Evolutionary conservation across 495 filamentous ascomycete genomes (phyloP).

Genomic region (Usnea hakonensis): DNA sequence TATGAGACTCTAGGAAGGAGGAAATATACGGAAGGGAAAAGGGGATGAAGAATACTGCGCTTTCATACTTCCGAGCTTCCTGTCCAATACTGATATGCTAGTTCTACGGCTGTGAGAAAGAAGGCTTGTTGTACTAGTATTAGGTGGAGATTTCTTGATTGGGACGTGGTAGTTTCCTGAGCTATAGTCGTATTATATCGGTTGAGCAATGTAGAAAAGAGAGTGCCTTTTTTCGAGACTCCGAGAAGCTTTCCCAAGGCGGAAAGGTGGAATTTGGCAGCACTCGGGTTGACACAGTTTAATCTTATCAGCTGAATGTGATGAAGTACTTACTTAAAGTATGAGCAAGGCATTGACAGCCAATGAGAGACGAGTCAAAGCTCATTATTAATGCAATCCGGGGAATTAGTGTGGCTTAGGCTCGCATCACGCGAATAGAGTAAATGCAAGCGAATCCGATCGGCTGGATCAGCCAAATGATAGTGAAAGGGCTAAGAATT

Average conservation of each 20-base stretch:
- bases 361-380: conserved; percentile 3
- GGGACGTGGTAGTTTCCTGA: neutral
- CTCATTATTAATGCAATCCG: conserved; percentile 1
- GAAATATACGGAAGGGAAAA: neutral
- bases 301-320: conserved; percentile 13
- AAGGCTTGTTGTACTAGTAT: neutral
- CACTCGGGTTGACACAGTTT: conserved; percentile 7
- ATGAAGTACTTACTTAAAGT: no score
- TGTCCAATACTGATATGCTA: neutral
- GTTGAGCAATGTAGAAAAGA: neutral
- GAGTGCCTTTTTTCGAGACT: neutral
- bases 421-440: neutral
- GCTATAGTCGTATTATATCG: no score
- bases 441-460: conserved; percentile 4
- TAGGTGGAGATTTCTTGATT: neutral
- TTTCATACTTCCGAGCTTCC: neutral
- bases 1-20: conserved; percentile 40
- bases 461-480: neutral
- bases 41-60: conserved; percentile 1
- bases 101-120: neutral
- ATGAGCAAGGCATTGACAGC: neutral
- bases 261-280: neutral
- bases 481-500: no score
- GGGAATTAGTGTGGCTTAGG: conserved; percentile 1
- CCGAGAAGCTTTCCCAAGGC: neutral